Base-by-base conservation (phyloP, 225 moss, liverwort and hornwort genomes). In the Marchantia paleacea region DNA sequence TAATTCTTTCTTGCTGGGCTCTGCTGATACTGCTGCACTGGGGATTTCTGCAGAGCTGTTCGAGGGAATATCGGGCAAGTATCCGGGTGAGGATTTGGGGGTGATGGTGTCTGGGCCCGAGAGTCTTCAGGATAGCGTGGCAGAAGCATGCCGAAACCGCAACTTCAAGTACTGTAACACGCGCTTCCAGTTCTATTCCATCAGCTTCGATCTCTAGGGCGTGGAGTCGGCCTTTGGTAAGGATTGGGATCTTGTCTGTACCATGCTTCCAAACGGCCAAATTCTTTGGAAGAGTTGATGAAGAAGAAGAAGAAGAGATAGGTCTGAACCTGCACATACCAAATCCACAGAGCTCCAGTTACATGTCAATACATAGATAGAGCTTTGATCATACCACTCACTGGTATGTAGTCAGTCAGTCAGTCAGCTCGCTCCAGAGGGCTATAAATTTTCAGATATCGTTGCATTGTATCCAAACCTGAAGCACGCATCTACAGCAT, bases 101-200 rank as follows among this genome's bases (percentile, higher is more conserved):
- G 85, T 91, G 16, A n/a, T 90, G 24, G 86, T 90, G 3, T 90
- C 84, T 55, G 91, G 90, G 25, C 88, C 88, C 78, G 20, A 48
- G 16, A 57, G 83, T 82, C 84, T 78, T 78, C 55, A 78, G 78
- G 88, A 77, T 25, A 85, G 77, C 67, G 84, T 90, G 26, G 91
- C 89, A 0, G 15, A 55, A 10, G 82, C 72, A 1, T 91, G 91
- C 52, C 88, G 88, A 25, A 68, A 80, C 16, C 82, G 75, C 52
- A 91, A 89, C 82, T 84, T 91, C 70, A 85, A 78, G 69, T 55
- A 6, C 77, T 79, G 85, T 61, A 81, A 83, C 81, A 81, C 83
- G 0, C 85, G 83, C 29, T 85, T 88, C 67, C 85, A 90, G 68
- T 90, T 75, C 52, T 82, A 90, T 55, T 83, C 90, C 9, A 87